Percentiles rank a stretch among this genome's conserved stretches.
phyloP scores from a whole-genome alignment of 1,284 basidiomycete species.

The Fomitopsis palustris region DNA sequence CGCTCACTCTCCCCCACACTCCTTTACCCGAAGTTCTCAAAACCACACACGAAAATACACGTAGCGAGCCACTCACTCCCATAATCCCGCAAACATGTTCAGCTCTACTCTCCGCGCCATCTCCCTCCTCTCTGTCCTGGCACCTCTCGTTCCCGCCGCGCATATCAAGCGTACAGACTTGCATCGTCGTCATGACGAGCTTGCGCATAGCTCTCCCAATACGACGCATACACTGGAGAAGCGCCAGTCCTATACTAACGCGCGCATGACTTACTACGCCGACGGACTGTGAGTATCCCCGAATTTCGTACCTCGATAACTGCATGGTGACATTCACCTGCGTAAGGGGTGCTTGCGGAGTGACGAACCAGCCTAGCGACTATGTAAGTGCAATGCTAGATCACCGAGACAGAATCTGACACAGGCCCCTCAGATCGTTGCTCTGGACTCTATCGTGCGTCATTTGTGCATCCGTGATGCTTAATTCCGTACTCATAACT shows the following conservation, averaged over 20 bases:
- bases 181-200: conserved; percentile 27
- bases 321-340: background rate
- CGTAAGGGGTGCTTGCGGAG: conserved; percentile 53
- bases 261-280: conserved; percentile 46
- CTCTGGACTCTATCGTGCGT: conserved; percentile 13
- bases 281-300: conserved; percentile 23
- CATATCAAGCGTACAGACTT: conserved; percentile 13
- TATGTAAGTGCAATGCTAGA: conserved; percentile 41
- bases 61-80: background rate
- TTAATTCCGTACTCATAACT: conserved; percentile 20
- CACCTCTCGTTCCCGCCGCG: conserved; percentile 26
- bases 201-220: conserved; percentile 1
- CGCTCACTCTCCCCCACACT: conserved; percentile 21
- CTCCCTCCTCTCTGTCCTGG: conserved; percentile 26
- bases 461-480: conserved; percentile 15
- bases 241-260: conserved; percentile 22
- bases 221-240: conserved; percentile 5
- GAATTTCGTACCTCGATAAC: background rate
- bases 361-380: conserved; percentile 38
- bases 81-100: conserved; percentile 22
- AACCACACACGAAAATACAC: background rate
- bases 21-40: conserved; percentile 12
- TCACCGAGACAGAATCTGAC: background rate
- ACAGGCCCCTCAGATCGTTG: conserved; percentile 11
- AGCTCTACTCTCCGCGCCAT: conserved; percentile 24